A percentile compares a stretch with the other conserved stretches of the same genome.
Evolutionary conservation across 768 basidiomycete genomes (phyloP).

Genomic region (Psilocybe cubensis): DNA sequence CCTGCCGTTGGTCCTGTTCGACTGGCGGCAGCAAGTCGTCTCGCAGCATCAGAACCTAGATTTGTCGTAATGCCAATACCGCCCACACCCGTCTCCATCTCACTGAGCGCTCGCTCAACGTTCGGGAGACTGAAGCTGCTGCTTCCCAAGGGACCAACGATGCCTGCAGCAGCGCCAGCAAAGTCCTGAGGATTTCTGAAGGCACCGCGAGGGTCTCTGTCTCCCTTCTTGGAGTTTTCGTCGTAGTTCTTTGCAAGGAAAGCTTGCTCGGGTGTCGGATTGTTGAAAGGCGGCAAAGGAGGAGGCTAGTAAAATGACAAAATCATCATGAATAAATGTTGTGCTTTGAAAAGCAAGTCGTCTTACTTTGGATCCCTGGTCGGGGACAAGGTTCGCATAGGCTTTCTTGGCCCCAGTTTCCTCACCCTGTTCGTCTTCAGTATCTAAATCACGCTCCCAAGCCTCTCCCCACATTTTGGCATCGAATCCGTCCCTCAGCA

Average conservation of each 20-base stretch:
- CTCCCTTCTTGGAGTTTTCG: slow-evolving; percentile 86
- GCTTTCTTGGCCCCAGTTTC: slow-evolving; percentile 69
- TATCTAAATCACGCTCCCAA: slow-evolving; percentile 74
- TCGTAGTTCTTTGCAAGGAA: slow-evolving; percentile 94
- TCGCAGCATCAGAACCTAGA: slow-evolving; percentile 25
- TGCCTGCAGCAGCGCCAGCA: slow-evolving; percentile 61
- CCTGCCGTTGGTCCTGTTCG: slow-evolving; percentile 31
- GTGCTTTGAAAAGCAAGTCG: neutral
- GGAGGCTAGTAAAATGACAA: slow-evolving; percentile 46
- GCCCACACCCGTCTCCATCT: slow-evolving; percentile 75
- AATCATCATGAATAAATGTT: slow-evolving; percentile 7
- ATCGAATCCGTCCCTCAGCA: slow-evolving; percentile 91
- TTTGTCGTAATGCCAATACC: slow-evolving; percentile 24
- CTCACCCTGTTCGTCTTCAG: slow-evolving; percentile 41
- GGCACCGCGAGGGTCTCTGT: slow-evolving; percentile 85
- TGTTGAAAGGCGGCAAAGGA: slow-evolving; percentile 76
- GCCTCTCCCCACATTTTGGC: slow-evolving; percentile 78
- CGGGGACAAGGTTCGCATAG: slow-evolving; percentile 74
- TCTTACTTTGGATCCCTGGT: slow-evolving; percentile 74
- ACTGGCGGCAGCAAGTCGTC: slow-evolving; percentile 24
- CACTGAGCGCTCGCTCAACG: slow-evolving; percentile 85
- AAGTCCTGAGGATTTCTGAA: slow-evolving; percentile 80
- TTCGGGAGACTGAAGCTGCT: slow-evolving; percentile 84
- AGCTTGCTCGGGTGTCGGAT: slow-evolving; percentile 83
- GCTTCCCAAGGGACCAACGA: slow-evolving; percentile 92